Evolutionary conservation across 352 stramenopile genomes (phyloP), one percentile per base, ranked within the genome.

Genomic region (Saprolegnia parasitica): DNA sequence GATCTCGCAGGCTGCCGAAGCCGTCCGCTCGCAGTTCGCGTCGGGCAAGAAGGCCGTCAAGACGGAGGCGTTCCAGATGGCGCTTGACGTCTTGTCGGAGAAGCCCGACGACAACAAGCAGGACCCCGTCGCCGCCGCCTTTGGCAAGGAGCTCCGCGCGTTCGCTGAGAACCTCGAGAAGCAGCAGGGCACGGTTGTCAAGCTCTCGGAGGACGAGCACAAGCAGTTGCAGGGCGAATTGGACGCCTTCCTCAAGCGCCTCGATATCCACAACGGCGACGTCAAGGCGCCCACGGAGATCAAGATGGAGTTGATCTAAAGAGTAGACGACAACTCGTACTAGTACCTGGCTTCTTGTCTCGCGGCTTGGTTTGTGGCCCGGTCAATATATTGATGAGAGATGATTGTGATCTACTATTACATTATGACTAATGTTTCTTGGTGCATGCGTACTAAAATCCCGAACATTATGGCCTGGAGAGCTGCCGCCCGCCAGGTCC

Each of bases 261-360:
- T 90, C 74, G 83, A 81, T 72, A 74, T 94, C 67, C 83, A 92
- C 68, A 76, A 85, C 56, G 86, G 81, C 56, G 79, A 87, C 66
- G 86, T 94, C 71, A 90, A 88, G 84, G 84, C 86, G 57, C 75
- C 81, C 40, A 91, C 84, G 73, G 86, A 94, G 76, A 79, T 92
- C 75, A 94, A 92, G 82, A 71, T 92, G 56, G 77, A 91, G 75
- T 78, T 92, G 73, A 85, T 94, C 80, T 94, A 91, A 91, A 73
- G 20, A 29, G 32, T 58, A 35, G 60, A 67, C 37, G 13, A 49
- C 47, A 5, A 29, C 47, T 55, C n/a, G 47, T 55, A 35, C 47
- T 6, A 55, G 24, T 55, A 23, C 11, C 35, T 60, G 11, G 11
- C 52, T 16, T 40, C 11, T 15, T n/a, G 52, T 60, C 24, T 40